Conservation (phyloP, 169 alveolate species). For the Plasmodium yoelii region DNA sequence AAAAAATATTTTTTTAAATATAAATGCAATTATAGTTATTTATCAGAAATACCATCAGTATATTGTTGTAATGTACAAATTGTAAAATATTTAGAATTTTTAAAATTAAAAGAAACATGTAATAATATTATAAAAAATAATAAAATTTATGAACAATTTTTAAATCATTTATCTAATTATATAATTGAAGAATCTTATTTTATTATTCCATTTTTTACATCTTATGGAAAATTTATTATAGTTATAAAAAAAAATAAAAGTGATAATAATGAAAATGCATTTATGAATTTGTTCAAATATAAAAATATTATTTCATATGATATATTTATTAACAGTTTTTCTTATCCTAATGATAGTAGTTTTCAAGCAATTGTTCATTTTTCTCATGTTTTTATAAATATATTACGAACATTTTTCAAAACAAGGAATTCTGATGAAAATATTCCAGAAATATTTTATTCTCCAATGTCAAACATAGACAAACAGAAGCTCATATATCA, state of each 20-base stretch:
- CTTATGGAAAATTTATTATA: conserved; percentile 74
- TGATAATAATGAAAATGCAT: not conserved
- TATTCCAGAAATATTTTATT: conserved; percentile 44
- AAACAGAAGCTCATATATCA: conserved; percentile 45
- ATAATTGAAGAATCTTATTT: conserved; percentile 59
- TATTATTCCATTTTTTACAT: conserved; percentile 65
- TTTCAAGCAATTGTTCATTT: conserved; percentile 74
- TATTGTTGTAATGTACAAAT: conserved; percentile 65
- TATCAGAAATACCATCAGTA: conserved; percentile 37
- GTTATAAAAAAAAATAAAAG: conserved; percentile 39
- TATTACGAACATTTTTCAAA: conserved; percentile 28
- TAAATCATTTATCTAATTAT: conserved; percentile 42
- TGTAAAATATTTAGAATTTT: conserved; percentile 49
- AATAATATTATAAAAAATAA: conserved; percentile 51
- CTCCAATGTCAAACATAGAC: conserved; percentile 23
- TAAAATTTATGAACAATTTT: conserved; percentile 40
- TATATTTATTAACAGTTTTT: conserved; percentile 61
- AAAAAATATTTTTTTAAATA: conserved; percentile 55
- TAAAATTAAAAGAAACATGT: conserved; percentile 72
- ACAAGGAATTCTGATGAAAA: conserved; percentile 60
- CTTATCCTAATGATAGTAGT: conserved; percentile 65
- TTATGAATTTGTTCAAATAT: conserved; percentile 18
- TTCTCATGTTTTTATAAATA: conserved; percentile 58
- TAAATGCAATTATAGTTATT: conserved; percentile 27
- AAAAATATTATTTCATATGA: conserved; percentile 50